A percentile compares a stretch with the other conserved stretches of the same genome.
phyloP scores from a whole-genome alignment of 2,329 filamentous ascomycete species.

The Clonostachys rhizophaga region DNA sequence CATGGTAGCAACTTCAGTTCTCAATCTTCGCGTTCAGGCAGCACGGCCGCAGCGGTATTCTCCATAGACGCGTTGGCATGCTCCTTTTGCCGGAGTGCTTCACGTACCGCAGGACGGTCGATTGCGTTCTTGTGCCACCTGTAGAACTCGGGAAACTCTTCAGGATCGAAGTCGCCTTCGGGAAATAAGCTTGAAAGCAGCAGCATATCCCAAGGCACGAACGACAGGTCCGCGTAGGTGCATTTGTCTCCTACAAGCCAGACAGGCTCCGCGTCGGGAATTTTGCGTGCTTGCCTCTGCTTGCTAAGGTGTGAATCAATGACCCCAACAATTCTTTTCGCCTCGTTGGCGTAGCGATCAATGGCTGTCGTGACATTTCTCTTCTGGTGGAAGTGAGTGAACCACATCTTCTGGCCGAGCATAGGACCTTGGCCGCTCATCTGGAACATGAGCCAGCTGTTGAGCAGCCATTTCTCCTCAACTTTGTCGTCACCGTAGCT shows the following conservation, averaged over 20 bases:
- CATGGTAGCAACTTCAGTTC: too few species aligned
- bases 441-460: neutral
- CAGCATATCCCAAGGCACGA: slow-evolving; percentile 4
- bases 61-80: too few species aligned
- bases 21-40: too few species aligned
- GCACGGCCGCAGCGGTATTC: too few species aligned
- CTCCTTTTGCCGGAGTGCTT: too few species aligned
- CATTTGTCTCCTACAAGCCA: slow-evolving; percentile 36
- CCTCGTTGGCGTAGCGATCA: slow-evolving; percentile 18
- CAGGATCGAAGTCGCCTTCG: too few species aligned
- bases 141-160: too few species aligned
- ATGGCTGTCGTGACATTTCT: slow-evolving; percentile 5
- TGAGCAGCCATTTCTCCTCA: neutral
- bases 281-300: neutral
- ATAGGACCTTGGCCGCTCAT: slow-evolving; percentile 34
- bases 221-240: slow-evolving; percentile 32
- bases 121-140: too few species aligned
- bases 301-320: slow-evolving; percentile 12
- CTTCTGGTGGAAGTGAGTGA: slow-evolving; percentile 10
- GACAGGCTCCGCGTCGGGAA: neutral
- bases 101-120: too few species aligned
- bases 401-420: slow-evolving; percentile 33
- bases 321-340: slow-evolving; percentile 17
- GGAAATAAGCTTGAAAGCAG: too few species aligned
- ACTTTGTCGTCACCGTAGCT: neutral